These are phyloP conservation scores for Phanerodontia chrysosporium DNA, from an alignment of 768 basidiomycete species.

Conservation along the genomic window DNA sequence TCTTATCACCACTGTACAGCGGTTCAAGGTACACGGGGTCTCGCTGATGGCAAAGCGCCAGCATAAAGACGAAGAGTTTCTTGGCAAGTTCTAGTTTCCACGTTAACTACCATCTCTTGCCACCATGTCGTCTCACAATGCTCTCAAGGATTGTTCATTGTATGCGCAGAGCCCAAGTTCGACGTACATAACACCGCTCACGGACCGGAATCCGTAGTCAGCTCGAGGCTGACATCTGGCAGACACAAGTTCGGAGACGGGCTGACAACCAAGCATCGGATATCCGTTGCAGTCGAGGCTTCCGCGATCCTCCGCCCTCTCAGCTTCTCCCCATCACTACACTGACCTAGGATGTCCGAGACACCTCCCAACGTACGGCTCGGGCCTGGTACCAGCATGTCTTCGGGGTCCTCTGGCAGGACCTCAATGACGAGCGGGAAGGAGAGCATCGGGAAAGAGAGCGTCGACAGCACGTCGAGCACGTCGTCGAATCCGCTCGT, in stretches of 20 bases:
- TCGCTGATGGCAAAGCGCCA: no score
- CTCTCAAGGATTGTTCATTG: no score
- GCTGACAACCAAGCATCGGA: neutral
- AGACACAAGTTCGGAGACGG: neutral
- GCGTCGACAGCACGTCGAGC: slow-evolving; percentile 30
- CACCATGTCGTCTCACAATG: no score
- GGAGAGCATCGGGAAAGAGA: neutral
- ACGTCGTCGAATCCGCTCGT: slow-evolving; percentile 53
- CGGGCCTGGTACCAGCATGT: neutral
- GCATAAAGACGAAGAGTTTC: no score
- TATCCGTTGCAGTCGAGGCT: neutral
- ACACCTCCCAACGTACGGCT: neutral
- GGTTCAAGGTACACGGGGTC: no score
- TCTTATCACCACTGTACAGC: no score
- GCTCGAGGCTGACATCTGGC: neutral
- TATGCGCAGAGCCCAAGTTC: no score
- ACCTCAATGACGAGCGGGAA: neutral
- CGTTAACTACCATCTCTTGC: no score
- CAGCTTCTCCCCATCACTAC: neutral
- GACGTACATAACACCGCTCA: no score
- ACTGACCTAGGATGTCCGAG: neutral
- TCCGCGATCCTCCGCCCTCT: neutral
- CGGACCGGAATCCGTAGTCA: no score
- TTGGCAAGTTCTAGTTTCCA: no score
- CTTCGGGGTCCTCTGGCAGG: neutral